Evolutionary conservation across 805 yeast species (phyloP), one percentile per base, ranked within the genome.

Genomic region (Metschnikowia matae): DNA sequence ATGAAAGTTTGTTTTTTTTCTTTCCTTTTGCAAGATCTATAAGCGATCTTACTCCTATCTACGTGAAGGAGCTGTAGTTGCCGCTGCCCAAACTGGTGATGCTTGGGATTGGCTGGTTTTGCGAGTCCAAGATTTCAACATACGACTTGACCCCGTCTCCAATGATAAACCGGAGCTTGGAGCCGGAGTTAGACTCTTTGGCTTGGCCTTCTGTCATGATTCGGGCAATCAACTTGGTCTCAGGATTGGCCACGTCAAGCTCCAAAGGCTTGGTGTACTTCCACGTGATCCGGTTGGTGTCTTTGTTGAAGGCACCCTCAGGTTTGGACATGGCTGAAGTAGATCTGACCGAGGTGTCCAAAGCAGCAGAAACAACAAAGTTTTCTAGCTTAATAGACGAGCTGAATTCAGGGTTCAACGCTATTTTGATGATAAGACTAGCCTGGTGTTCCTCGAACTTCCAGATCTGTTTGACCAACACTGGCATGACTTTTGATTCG

Each of bases 231-330:
- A 91, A 75, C 60, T 86, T 82, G 59, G 85, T 84, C 40, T 59
- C 61, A 2, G 55, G 49, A 31, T 38, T 33, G 10, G 47, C 7
- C 56, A 86, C 90, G 32, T 48, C 52, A 51, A 80, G 72, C 5
- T 55, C 59, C 35, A 80, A 55, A 3, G 81, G 76, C 8, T 67
- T 54, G 29, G 59, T 54, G 58, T 83, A 82, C 63, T 86, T 81
- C 97, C 97, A 91, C 0, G 94, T 85, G 51, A 94, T 84, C 68
- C 97, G 81, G 58, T 82, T 85, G 62, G 82, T 84, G 47, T 90
- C 97, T 62, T 82, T 85, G 68, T 85, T 89, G 75, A 90, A 92
- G 1, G 95, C 81, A 50, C 97, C 98, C 49, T 87, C 84, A 4
- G 99, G 99, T 64, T 87, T 89, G 3, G 96, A 86, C 54, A 90